phyloP scores from a whole-genome alignment of 352 stramenopile genomes.

The Hyphochytrium catenoides region DNA sequence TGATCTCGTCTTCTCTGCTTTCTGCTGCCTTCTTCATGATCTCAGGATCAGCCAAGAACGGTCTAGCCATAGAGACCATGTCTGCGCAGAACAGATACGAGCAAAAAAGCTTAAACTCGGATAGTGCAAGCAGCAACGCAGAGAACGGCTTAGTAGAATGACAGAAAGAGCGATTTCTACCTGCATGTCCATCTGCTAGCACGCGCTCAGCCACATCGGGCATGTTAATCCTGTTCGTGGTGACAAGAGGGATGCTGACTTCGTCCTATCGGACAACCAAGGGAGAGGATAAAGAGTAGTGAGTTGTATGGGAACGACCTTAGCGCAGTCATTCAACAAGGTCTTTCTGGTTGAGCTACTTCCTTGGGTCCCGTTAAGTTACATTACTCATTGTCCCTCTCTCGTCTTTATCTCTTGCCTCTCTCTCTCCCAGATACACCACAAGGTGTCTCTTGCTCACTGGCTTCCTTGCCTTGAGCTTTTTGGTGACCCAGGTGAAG shows the following conservation, averaged over 20 bases:
- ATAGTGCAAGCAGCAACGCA: constrained; percentile 3
- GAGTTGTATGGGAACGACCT: not conserved
- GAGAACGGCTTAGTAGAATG: not conserved
- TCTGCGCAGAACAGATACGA: constrained; percentile 12
- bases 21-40: constrained; percentile 77
- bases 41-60: constrained; percentile 82
- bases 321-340: too few species aligned
- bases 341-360: too few species aligned
- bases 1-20: constrained; percentile 73
- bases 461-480: constrained; percentile 26
- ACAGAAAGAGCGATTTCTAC: not conserved
- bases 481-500: constrained; percentile 81
- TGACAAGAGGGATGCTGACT: constrained; percentile 75
- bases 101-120: not conserved
- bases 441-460: too few species aligned
- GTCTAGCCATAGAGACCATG: constrained; percentile 62
- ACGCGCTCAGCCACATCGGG: constrained; percentile 68
- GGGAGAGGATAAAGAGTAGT: constrained; percentile 1
- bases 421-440: too few species aligned
- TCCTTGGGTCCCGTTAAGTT: too few species aligned
- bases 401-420: too few species aligned
- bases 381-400: too few species aligned
- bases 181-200: constrained; percentile 43
- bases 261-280: too few species aligned
- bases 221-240: constrained; percentile 93